Evolutionary conservation across 805 yeast genomes (phyloP).

Genomic region (Scheffersomyces ergatensis): DNA sequence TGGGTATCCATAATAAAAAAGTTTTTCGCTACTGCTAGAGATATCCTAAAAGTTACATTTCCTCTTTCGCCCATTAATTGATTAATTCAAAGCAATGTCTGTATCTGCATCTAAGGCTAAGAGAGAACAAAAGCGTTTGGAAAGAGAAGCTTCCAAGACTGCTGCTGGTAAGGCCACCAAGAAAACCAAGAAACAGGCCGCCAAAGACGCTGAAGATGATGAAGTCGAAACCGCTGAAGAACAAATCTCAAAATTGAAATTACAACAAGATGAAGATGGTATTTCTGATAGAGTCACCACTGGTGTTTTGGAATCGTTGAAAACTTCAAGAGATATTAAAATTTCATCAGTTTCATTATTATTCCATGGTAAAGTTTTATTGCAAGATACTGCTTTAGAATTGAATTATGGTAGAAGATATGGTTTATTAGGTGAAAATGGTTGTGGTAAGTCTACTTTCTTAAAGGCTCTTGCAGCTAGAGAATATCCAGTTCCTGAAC

Average conservation of each 20-base stretch:
- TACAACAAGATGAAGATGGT: conserved; percentile 93
- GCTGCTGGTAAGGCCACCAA: conserved; percentile 72
- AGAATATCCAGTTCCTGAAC: conserved; percentile 93
- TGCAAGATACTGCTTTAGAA: conserved; percentile 89
- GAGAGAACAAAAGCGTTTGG: conserved; percentile 94
- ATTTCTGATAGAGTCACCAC: conserved; percentile 96
- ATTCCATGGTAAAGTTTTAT: conserved; percentile 95
- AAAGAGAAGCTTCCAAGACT: conserved; percentile 44
- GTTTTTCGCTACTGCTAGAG: too few species aligned
- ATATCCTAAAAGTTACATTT: too few species aligned
- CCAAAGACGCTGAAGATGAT: conserved; percentile 47
- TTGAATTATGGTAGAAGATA: conserved; percentile 96
- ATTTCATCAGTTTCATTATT: conserved; percentile 83
- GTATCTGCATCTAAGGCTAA: conserved; percentile 94
- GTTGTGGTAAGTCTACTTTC: conserved; percentile 97
- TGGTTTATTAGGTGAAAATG: conserved; percentile 97
- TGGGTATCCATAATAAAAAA: too few species aligned
- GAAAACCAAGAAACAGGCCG: conserved; percentile 58
- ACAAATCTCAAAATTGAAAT: conserved; percentile 79
- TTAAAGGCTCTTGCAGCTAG: conserved; percentile 91
- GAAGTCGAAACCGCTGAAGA: conserved; percentile 65
- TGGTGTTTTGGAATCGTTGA: conserved; percentile 89
- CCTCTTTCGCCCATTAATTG: too few species aligned
- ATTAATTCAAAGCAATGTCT: conserved; percentile 28
- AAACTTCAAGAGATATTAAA: conserved; percentile 91